Evolutionary conservation across 306 rosid species (phyloP), one percentile per base, ranked within the genome.

Genomic region (Oemleria cerasiformis): DNA sequence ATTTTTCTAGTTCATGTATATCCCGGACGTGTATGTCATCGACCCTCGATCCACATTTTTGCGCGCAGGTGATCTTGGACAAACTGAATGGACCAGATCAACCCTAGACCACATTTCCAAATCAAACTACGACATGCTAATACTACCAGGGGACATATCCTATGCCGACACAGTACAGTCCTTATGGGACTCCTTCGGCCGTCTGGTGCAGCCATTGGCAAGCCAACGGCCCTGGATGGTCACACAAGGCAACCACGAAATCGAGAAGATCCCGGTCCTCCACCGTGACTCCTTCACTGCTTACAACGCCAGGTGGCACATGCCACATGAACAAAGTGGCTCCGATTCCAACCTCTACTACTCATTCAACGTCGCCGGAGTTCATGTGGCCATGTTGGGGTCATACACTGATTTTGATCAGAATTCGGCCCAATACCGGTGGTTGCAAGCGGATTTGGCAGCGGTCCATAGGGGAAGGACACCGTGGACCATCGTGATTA

Each of bases 211-310:
- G 77, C 92, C 97, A 41, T 70, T 83, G 42, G 94, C 98, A 0
- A 83, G 97, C 77, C 82, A 83, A 54, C 82, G 96, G 68, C 99
- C 99, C 1, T 94, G 99, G 99, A 91, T 94, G 99, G 96, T 94
- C 11, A 94, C 98, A 0, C 77, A 79, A 45, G 97, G 97, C 9
- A 87, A 94, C 85, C 97, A 94, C 23, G 99, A 91, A 56, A 2
- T 86, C 2, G 97, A 94, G 82, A 81, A 23, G 68, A 68, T 91
- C 41, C 92, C 88, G 0, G 0, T 81, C 2, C 0, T 86, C 59
- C 92, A 89, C 71, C 0, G 2, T 0, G 0, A 7, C 0, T 65
- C 86, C 8, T 93, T 94, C 88, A 91, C 92, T 0, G 92, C 99
- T 38, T 94, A 79, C 83, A 94, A 86, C 56, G 82, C 98, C 0